Evolutionary conservation across 129 eudicot species (phyloP).

Genomic region (Ambrosia artemisiifolia): DNA sequence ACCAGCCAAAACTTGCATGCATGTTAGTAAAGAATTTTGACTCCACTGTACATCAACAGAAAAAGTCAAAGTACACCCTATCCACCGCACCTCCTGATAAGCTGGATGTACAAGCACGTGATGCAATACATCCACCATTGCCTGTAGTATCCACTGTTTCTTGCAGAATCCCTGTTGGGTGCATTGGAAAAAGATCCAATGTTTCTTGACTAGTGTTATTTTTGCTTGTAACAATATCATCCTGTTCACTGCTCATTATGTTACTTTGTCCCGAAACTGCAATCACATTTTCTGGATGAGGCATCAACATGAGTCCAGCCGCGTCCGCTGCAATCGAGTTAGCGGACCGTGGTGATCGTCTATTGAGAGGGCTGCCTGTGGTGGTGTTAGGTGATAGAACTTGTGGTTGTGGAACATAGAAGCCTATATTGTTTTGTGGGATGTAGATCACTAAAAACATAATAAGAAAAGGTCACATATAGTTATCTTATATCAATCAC

Average conservation of each 20-base stretch:
- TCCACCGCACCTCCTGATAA: conserved; percentile 26
- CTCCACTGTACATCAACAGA: conserved; percentile 25
- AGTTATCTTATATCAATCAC: neutral
- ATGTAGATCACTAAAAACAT: conserved; percentile 45
- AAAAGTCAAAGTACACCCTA: conserved; percentile 45
- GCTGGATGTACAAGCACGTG: conserved; percentile 25
- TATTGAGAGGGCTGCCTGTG: conserved; percentile 13
- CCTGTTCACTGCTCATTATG: neutral
- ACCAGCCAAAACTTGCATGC: conserved; percentile 18
- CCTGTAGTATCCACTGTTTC: conserved; percentile 12
- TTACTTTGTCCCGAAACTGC: conserved; percentile 10
- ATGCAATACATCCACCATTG: conserved; percentile 10
- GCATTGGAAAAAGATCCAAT: conserved; percentile 66
- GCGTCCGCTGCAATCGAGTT: too few species aligned
- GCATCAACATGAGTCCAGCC: too few species aligned
- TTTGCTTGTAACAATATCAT: neutral
- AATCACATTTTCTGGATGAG: neutral
- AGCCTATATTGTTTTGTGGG: conserved; percentile 41
- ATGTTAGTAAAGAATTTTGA: conserved; percentile 15
- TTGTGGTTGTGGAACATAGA: conserved; percentile 41
- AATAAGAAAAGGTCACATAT: neutral
- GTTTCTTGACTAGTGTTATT: conserved; percentile 34
- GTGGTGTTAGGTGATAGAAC: conserved; percentile 28
- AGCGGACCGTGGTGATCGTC: conserved; percentile 16
- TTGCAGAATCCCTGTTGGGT: conserved; percentile 63